Evolutionary conservation across 192 early-diverging fungal species (phyloP).

Genomic region (Coemansia sp.): DNA sequence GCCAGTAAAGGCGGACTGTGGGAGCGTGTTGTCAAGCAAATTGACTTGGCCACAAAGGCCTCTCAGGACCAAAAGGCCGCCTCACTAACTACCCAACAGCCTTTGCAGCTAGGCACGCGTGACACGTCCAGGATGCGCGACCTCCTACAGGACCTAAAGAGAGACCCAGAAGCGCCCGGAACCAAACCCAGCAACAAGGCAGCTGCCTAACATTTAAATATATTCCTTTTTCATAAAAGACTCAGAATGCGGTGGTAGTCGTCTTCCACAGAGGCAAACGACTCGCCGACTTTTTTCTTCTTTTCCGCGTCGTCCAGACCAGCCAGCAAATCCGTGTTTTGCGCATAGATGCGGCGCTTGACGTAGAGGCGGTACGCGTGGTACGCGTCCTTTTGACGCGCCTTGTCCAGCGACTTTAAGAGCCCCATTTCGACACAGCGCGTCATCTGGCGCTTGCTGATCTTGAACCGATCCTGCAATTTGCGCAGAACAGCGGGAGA

Average conservation of each 20-base stretch:
- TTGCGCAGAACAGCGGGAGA: constrained; percentile 40
- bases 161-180: constrained; percentile 66
- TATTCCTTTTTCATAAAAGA: constrained; percentile 15
- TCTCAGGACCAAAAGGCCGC: background rate
- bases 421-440: constrained; percentile 80
- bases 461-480: constrained; percentile 63
- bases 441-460: constrained; percentile 79
- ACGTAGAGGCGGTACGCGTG: constrained; percentile 72
- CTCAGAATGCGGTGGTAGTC: constrained; percentile 68
- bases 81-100: constrained; percentile 1
- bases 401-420: constrained; percentile 59
- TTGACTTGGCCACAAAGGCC: constrained; percentile 57
- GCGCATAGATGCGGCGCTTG: constrained; percentile 77
- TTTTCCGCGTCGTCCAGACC: constrained; percentile 64
- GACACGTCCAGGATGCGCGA: constrained; percentile 71
- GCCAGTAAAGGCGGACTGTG: constrained; percentile 63
- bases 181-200: constrained; percentile 33
- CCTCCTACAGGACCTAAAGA: constrained; percentile 66
- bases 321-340: constrained; percentile 72
- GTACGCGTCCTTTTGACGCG: constrained; percentile 45
- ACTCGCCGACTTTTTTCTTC: constrained; percentile 72
- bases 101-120: constrained; percentile 15
- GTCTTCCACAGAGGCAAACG: constrained; percentile 69
- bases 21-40: constrained; percentile 68
- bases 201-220: too few relatives aligned